These are phyloP conservation scores for Phoma herbarum DNA, from an alignment of 2,329 filamentous ascomycete species.

Conservation along the genomic window DNA sequence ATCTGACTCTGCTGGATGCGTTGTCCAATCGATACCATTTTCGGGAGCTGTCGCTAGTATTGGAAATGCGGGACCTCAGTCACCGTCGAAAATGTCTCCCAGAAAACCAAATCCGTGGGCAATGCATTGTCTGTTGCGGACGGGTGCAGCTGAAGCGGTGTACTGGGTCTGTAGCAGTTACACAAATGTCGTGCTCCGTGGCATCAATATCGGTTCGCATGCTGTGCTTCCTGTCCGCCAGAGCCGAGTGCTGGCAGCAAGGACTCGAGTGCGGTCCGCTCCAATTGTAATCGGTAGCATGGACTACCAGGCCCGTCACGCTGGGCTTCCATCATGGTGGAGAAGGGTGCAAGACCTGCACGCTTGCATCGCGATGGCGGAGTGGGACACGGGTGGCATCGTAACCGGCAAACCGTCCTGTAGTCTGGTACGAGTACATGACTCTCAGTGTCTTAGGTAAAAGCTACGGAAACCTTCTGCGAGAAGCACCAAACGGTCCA, in stretches of 20 bases:
- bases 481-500: slow-evolving; percentile 20
- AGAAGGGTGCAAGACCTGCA: slow-evolving; percentile 27
- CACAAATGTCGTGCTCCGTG: slow-evolving; percentile 42
- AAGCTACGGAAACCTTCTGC: slow-evolving; percentile 13
- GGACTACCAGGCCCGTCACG: slow-evolving; percentile 18
- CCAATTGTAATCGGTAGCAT: slow-evolving; percentile 20
- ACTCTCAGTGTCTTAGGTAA: slow-evolving; percentile 25
- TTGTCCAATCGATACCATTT: slow-evolving; percentile 38
- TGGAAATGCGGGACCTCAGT: slow-evolving; percentile 26
- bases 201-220: slow-evolving; percentile 42
- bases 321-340: slow-evolving; percentile 36
- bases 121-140: slow-evolving; percentile 25
- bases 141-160: slow-evolving; percentile 43
- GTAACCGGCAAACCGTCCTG: slow-evolving; percentile 18
- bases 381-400: slow-evolving; percentile 20
- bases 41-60: slow-evolving; percentile 24
- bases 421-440: slow-evolving; percentile 4
- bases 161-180: slow-evolving; percentile 33
- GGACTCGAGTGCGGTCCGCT: slow-evolving; percentile 23
- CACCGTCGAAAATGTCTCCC: slow-evolving; percentile 10
- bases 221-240: slow-evolving; percentile 28
- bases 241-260: slow-evolving; percentile 20
- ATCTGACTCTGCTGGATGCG: slow-evolving; percentile 23
- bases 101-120: slow-evolving; percentile 35
- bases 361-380: slow-evolving; percentile 23